phyloP scores from a whole-genome alignment of 768 basidiomycete genomes.

The Nidularia sp. region DNA sequence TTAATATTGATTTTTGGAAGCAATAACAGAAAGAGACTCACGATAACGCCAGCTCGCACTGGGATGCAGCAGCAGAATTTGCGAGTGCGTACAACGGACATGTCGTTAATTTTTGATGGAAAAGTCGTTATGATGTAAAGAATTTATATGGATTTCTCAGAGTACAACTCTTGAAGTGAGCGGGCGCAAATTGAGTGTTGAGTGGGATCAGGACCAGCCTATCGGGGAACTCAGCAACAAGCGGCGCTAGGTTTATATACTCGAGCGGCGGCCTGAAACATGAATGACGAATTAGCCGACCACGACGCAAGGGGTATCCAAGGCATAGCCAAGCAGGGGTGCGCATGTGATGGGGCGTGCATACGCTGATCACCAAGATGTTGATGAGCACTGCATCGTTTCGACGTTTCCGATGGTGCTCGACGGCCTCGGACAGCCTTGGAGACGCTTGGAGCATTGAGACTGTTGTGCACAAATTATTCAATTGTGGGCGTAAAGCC shows the following conservation, averaged over 20 bases:
- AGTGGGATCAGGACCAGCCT: conserved; percentile 44
- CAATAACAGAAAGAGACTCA: conserved; percentile 16
- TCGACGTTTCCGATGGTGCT: too few species aligned
- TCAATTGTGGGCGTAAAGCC: too few species aligned
- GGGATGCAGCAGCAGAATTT: conserved; percentile 51
- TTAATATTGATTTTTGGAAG: not conserved
- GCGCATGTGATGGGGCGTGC: not conserved
- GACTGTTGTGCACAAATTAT: too few species aligned
- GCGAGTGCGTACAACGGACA: conserved; percentile 32
- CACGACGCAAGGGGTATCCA: not conserved
- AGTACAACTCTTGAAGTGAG: too few species aligned
- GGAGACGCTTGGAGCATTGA: too few species aligned
- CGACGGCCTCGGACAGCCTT: too few species aligned
- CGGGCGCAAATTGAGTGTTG: conserved; percentile 9
- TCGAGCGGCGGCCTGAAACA: not conserved
- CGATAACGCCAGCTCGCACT: conserved; percentile 42
- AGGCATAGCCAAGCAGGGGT: not conserved
- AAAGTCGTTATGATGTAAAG: conserved; percentile 1
- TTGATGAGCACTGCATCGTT: conserved; percentile 2
- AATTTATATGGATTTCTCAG: too few species aligned
- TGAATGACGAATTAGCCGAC: not conserved
- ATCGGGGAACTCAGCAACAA: conserved; percentile 15
- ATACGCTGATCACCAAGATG: not conserved
- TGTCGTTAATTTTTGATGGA: conserved; percentile 11
- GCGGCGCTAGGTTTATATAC: conserved; percentile 7